Evolutionary conservation across 1,139 yeast genomes (phyloP).

Genomic region (Wickerhamomyces sp.): DNA sequence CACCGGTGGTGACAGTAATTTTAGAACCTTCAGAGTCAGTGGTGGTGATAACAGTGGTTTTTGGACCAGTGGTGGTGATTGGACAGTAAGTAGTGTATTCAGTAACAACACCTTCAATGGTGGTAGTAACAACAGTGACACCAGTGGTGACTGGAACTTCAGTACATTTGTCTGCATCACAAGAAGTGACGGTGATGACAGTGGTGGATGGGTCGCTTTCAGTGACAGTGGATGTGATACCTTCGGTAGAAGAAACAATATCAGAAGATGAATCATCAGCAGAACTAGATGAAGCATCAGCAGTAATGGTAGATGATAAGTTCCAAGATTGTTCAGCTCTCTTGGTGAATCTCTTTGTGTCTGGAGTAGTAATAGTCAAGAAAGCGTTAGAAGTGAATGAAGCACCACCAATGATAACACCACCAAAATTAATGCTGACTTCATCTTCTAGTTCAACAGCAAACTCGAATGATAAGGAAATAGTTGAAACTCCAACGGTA

Average conservation of each 20-base stretch:
- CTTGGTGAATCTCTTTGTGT: slow-evolving; percentile 7
- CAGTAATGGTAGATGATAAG: slow-evolving; percentile 5
- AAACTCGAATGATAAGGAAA: slow-evolving; percentile 4
- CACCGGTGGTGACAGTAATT: slow-evolving; percentile 10
- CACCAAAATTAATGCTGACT: slow-evolving; percentile 5
- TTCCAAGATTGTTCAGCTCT: slow-evolving; percentile 9
- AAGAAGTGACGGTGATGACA: slow-evolving; percentile 22
- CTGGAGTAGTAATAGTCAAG: slow-evolving; percentile 6
- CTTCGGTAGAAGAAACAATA: slow-evolving; percentile 9
- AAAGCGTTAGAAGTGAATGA: slow-evolving; percentile 9
- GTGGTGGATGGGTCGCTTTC: slow-evolving; percentile 29
- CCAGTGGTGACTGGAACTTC: slow-evolving; percentile 21
- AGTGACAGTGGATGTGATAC: slow-evolving; percentile 7
- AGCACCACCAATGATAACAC: slow-evolving; percentile 7
- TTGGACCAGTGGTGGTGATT: slow-evolving; percentile 7
- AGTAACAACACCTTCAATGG: slow-evolving; percentile 9
- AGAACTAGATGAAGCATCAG: slow-evolving; percentile 4
- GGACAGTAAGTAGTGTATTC: slow-evolving; percentile 9
- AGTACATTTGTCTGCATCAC: slow-evolving; percentile 19
- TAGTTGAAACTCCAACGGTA: slow-evolving; percentile 2
- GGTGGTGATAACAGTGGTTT: slow-evolving; percentile 10
- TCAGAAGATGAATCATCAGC: slow-evolving; percentile 10
- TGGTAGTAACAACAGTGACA: slow-evolving; percentile 18
- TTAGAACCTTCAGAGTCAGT: slow-evolving; percentile 11
- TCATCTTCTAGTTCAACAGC: slow-evolving; percentile 1